A percentile compares a stretch with the other conserved stretches of the same genome.
Evolutionary conservation across 2,329 filamentous ascomycete species (phyloP).

Genomic region (Trichothecium roseum): DNA sequence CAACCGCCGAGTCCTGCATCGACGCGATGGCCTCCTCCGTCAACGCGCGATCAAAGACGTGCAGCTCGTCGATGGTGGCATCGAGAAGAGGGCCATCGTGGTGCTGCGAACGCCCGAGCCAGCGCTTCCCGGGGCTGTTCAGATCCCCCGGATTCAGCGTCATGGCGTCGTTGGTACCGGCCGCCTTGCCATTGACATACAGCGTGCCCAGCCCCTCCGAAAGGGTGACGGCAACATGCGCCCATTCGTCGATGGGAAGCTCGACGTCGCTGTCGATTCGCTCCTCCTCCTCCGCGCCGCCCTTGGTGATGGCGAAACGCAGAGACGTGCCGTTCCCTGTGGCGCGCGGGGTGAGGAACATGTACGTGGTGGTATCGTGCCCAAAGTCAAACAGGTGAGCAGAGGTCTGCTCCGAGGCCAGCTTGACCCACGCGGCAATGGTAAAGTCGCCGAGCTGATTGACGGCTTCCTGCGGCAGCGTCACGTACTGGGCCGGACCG

Average conservation of each 20-base stretch:
- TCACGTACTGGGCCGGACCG: slow-evolving; percentile 8
- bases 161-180: slow-evolving; percentile 9
- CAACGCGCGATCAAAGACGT: slow-evolving; percentile 11
- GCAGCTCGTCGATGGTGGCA: slow-evolving; percentile 11
- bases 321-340: slow-evolving; percentile 5
- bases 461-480: slow-evolving; percentile 10
- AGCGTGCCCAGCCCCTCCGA: slow-evolving; percentile 6
- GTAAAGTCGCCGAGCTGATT: slow-evolving; percentile 12
- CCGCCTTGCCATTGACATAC: slow-evolving; percentile 9
- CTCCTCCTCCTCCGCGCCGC: slow-evolving; percentile 9
- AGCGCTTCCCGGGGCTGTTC: slow-evolving; percentile 11
- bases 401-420: slow-evolving; percentile 6
- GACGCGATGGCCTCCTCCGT: slow-evolving; percentile 8
- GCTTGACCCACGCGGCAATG: slow-evolving; percentile 10
- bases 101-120: slow-evolving; percentile 12
- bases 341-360: slow-evolving; percentile 10
- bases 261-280: slow-evolving; percentile 7
- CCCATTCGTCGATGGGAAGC: slow-evolving; percentile 8
- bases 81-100: slow-evolving; percentile 8
- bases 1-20: slow-evolving; percentile 8
- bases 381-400: slow-evolving; percentile 12
- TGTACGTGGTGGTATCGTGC: slow-evolving; percentile 8
- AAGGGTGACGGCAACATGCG: slow-evolving; percentile 10
- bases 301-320: slow-evolving; percentile 11
- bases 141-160: slow-evolving; percentile 8